These are phyloP conservation scores for Podaxis sp. DNA, from an alignment of 768 basidiomycete species.

Conservation along the genomic window DNA sequence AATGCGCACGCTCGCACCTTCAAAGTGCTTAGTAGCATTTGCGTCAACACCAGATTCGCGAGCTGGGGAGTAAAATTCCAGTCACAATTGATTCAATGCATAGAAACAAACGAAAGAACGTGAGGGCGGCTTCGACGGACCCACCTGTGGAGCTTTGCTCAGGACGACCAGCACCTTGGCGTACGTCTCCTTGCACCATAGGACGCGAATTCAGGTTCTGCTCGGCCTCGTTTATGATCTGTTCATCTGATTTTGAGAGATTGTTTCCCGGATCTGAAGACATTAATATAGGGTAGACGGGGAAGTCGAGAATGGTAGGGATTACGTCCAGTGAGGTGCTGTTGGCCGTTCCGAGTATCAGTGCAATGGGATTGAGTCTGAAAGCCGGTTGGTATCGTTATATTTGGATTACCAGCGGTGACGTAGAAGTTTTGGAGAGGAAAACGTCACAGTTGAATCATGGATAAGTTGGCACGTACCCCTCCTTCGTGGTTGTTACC, in stretches of 20 bases:
- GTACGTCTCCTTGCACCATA: background rate
- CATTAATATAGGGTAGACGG: slow-evolving; percentile 15
- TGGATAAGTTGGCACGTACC: background rate
- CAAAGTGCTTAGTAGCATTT: background rate
- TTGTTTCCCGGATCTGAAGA: background rate
- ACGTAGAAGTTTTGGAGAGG: background rate
- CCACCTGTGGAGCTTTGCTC: background rate
- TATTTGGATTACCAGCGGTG: background rate
- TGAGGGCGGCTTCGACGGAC: background rate
- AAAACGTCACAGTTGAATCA: background rate
- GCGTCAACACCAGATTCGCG: background rate
- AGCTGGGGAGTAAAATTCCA: background rate
- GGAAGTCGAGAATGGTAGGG: slow-evolving; percentile 15
- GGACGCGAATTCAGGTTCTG: background rate
- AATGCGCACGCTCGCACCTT: background rate
- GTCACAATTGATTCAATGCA: background rate
- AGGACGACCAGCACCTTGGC: background rate
- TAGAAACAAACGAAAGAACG: background rate
- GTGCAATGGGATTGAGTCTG: background rate
- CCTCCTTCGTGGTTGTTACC: background rate
- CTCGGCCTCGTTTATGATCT: background rate
- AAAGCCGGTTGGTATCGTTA: background rate
- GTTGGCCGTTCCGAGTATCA: background rate
- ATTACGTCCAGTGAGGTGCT: background rate
- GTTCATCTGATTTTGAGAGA: slow-evolving; percentile 21